Evolutionary conservation across 768 basidiomycete species (phyloP).

Genomic region (Termitomyces sp.): DNA sequence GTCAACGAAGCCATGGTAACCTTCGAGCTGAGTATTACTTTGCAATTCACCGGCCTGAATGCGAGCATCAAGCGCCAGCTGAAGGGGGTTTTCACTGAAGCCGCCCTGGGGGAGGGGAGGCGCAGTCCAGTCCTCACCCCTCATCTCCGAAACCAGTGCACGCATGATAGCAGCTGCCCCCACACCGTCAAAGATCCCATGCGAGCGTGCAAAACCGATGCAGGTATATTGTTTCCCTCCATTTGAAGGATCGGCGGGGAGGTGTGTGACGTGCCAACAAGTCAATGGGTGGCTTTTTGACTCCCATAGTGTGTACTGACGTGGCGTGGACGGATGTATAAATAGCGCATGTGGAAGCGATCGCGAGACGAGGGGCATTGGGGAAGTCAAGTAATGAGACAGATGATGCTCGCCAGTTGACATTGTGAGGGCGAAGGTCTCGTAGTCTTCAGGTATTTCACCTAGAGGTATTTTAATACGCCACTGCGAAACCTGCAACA

Average conservation of each 20-base stretch:
- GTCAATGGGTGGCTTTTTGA: constrained; percentile 29
- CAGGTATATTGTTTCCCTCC: constrained; percentile 27
- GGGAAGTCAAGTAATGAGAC: constrained; percentile 29
- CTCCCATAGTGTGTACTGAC: constrained; percentile 31
- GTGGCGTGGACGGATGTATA: constrained; percentile 32
- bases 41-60: constrained; percentile 1
- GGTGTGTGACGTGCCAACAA: constrained; percentile 39
- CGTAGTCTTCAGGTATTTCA: constrained; percentile 26
- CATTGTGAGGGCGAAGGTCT: constrained; percentile 31
- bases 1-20: constrained; percentile 20
- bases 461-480: constrained; percentile 31
- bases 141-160: constrained; percentile 36
- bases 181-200: constrained; percentile 38
- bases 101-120: constrained; percentile 29
- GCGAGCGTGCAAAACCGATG: constrained; percentile 36
- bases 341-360: constrained; percentile 34
- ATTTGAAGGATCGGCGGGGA: constrained; percentile 26
- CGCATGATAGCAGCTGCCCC: constrained; percentile 31
- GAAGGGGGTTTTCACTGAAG: constrained; percentile 28
- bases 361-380: constrained; percentile 25
- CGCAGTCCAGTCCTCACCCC: constrained; percentile 28
- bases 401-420: constrained; percentile 27
- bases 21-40: neutral
- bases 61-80: constrained; percentile 21
- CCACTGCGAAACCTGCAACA: constrained; percentile 27